phyloP scores from a whole-genome alignment of 2,329 filamentous ascomycete species.

The Aspergillus sp. region DNA sequence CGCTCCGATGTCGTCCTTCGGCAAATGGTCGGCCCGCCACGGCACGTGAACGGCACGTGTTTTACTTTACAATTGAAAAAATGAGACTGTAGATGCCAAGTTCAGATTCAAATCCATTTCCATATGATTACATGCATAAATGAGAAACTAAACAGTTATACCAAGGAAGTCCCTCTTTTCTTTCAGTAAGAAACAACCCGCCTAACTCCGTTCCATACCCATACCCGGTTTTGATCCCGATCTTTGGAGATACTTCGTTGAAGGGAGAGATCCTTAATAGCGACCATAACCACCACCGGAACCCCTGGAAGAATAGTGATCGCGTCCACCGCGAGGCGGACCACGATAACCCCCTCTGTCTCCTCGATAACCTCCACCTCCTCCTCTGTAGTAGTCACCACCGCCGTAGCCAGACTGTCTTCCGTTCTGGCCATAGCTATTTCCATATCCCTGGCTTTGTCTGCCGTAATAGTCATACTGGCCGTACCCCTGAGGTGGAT shows the following conservation, averaged over 20 bases:
- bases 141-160: not conserved
- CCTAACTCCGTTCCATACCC: not conserved
- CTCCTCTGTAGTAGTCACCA: conserved; percentile 13
- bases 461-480: conserved; percentile 18
- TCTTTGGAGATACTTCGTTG: not conserved
- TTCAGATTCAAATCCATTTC: not conserved
- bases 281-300: conserved; percentile 21
- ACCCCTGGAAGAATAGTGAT: conserved; percentile 21
- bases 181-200: not conserved
- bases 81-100: not conserved
- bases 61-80: not conserved
- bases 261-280: conserved; percentile 18
- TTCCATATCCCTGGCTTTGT: conserved; percentile 13
- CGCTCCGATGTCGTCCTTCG: conserved; percentile 12
- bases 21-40: not conserved
- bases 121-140: not conserved
- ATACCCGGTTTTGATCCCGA: not conserved
- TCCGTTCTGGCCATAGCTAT: conserved; percentile 18
- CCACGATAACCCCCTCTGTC: conserved; percentile 5
- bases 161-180: not conserved
- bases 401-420: conserved; percentile 21
- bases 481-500: conserved; percentile 10
- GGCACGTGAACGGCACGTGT: not conserved
- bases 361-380: conserved; percentile 10
- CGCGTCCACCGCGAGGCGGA: conserved; percentile 21